Base-by-base conservation (phyloP, 2,329 filamentous ascomycete species). In the Talaromyces verruculosus region DNA sequence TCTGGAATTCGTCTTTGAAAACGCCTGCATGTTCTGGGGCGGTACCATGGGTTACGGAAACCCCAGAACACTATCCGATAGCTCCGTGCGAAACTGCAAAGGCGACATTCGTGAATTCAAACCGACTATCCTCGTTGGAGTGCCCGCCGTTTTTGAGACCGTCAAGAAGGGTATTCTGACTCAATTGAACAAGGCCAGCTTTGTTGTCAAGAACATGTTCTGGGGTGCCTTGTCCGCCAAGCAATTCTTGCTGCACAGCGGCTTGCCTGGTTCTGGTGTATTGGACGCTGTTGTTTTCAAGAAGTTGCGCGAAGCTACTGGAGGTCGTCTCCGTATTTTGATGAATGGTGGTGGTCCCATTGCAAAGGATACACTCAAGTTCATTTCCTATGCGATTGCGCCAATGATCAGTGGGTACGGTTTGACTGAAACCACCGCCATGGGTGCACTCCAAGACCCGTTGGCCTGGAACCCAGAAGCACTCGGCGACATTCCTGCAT, bases 401-500 rank as follows among this genome's bases (percentile, higher is more conserved):
- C 95, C 95, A 35, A 97, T 99, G 94, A 88, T 99, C 71, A 87
- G 85, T 69, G 95, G 95, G 11, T 99, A 99, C 76, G 95, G 95
- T 67, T 83, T 99, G 70, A 99, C 95, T 1, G 95, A 99, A 81
- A 98, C 95, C 2, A 88, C 89, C 69, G 92, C 91, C 68, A 83
- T 84, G 81, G 82, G 82, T 71, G 78, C 77, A 55, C 70, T 82
- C 57, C 79, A 83, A 78, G 91, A 92, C 72, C 94, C 95, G 0
- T 81, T 95, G 70, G 89, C 94, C 70, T 98, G 91, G 88, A 92
- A 91, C 11, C 85, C 91, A 65, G 80, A 84, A 33, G 86, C 91
- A 25, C 87, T 96, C 65, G 95, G 95, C 35, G 89, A 93, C 61
- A 84, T 94, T 53, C 88, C 93, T 8, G 88, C 87, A 1, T 89